A percentile compares a stretch with the other conserved stretches of the same genome.
Conservation (phyloP, 345 rosid genomes). For the Dimocarpus longan region DNA sequence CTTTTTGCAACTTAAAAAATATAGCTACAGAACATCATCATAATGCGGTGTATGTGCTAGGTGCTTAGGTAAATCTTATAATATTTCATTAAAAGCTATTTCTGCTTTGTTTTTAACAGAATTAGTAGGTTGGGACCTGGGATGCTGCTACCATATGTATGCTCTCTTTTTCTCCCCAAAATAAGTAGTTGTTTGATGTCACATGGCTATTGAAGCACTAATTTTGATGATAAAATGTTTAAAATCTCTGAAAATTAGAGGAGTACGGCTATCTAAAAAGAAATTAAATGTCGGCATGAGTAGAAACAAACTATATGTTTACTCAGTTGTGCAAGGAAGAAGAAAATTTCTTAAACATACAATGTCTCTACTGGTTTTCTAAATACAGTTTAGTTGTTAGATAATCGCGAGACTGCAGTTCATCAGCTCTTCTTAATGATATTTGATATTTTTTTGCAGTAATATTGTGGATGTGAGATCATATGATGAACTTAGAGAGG, state of each 20-base stretch:
- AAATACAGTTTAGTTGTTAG: neutral
- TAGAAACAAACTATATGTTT: neutral
- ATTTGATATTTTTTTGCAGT: conserved; percentile 44
- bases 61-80: neutral
- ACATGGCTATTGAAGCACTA: neutral
- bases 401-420: neutral
- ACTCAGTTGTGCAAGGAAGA: neutral
- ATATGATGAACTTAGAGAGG: conserved; percentile 78
- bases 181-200: neutral
- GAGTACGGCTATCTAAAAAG: neutral
- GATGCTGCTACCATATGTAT: neutral
- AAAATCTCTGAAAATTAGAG: neutral
- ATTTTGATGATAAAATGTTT: neutral
- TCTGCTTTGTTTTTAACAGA: neutral
- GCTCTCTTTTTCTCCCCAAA: neutral
- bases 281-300: neutral
- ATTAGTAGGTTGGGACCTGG: neutral
- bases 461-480: conserved; percentile 87
- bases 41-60: neutral
- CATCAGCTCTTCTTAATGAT: neutral
- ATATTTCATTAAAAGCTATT: neutral
- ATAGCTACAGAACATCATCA: neutral
- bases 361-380: neutral
- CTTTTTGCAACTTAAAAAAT: neutral
- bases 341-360: neutral